Evolutionary conservation across 129 eudicot species (phyloP), one percentile per base, ranked within the genome.

Genomic region (Apium graveolens): DNA sequence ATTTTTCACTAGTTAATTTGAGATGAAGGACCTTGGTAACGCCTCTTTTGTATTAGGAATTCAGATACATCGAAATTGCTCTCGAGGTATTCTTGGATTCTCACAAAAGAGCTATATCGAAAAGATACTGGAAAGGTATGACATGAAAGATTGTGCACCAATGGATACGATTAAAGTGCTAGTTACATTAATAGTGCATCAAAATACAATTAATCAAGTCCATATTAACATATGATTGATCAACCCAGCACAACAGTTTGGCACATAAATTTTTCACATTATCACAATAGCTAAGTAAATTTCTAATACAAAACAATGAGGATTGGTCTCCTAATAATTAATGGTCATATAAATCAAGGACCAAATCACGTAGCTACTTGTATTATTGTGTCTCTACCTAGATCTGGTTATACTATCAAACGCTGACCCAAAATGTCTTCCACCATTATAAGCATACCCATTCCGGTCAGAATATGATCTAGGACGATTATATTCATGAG

Each of bases 371-470:
- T 90, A 43, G 51, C 76, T 44, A 29, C 78, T 82, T 42, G 32
- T 80, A 43, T 84, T 81, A 78, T 83, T 78, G 69, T 84, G 81
- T 70, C 89, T 82, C 29, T 81, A 87, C 88, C 91, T 88, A 88
- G 82, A 42, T 70, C 83, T 77, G 73, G 66, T 83, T 46, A 76
- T 70, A 77, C 78, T 76, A 82, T 88, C 93, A 85, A 84, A 77
- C 46, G 92, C 48, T 65, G 91, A 35, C 86, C 90, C 91, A 68
- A 85, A 90, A 69, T 65, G 83, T 87, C 97, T 84, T 86, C 90
- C 85, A 81, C 83, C 66, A 57, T n/a, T 76, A 80, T 88, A 87
- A 42, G 89, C 88, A 78, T 86, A 79, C 83, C 74, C 82, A 82
- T 81, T 65, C 88, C 87, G 79, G 81, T 87, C 96, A 76, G n/a